phyloP scores from a whole-genome alignment of 805 yeast species.

The Nakazawaea peltata region DNA sequence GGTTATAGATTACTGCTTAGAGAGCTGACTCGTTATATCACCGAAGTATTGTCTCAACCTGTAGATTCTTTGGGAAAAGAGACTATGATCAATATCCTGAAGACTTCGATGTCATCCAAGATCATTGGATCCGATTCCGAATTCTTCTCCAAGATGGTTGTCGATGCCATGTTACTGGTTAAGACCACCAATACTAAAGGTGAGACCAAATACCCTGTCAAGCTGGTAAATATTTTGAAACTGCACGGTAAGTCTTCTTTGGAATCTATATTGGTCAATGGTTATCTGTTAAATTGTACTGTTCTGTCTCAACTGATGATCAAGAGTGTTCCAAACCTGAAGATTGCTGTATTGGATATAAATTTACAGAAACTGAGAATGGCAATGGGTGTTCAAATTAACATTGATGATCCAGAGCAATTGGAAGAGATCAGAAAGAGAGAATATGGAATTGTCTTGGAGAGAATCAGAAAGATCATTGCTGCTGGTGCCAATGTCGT shows the following conservation, averaged over 20 bases:
- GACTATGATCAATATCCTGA: slow-evolving; percentile 83
- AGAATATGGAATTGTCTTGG: slow-evolving; percentile 79
- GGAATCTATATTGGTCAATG: slow-evolving; percentile 82
- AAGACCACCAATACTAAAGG: slow-evolving; percentile 85
- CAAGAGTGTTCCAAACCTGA: slow-evolving; percentile 59
- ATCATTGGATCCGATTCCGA: slow-evolving; percentile 92
- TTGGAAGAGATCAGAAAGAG: slow-evolving; percentile 86
- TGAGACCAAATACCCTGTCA: slow-evolving; percentile 88
- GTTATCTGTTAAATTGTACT: slow-evolving; percentile 95
- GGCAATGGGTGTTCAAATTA: slow-evolving; percentile 98
- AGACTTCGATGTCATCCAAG: slow-evolving; percentile 95
- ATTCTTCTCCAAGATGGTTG: slow-evolving; percentile 84
- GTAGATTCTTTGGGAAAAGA: slow-evolving; percentile 79
- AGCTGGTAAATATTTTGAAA: slow-evolving; percentile 91
- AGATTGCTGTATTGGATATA: slow-evolving; percentile 83
- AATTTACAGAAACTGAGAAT: slow-evolving; percentile 92
- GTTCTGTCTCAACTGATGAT: slow-evolving; percentile 97
- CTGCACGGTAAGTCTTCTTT: slow-evolving; percentile 92
- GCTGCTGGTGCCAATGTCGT: slow-evolving; percentile 90
- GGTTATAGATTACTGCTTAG: slow-evolving; percentile 91
- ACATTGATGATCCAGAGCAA: slow-evolving; percentile 95
- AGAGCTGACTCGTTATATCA: slow-evolving; percentile 83
- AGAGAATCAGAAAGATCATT: slow-evolving; percentile 73
- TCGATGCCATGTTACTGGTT: slow-evolving; percentile 92
- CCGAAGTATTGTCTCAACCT: slow-evolving; percentile 73